Conservation (phyloP, 176 grass and related monocot species). For the maize (Zea mays) region Zm-B73-REFERENCE-NAM-5.0 NC_050105.1:4195001-4195500, state of each 20-base stretch:
- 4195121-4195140: background rate
- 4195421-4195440: slow-evolving; percentile 36
- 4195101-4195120: background rate
- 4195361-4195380: background rate
- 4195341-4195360: background rate
- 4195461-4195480: slow-evolving; percentile 47
- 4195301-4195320: background rate
- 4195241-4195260: background rate
- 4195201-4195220: background rate
- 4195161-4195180: background rate
- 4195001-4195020: background rate
- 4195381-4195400: slow-evolving; percentile 7
- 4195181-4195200: background rate
- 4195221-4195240: background rate
- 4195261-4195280: background rate
- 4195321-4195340: background rate
- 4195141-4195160: background rate
- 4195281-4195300: background rate
- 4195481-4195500: slow-evolving; percentile 65
- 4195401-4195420: background rate
- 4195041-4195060: background rate
- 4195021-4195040: background rate
- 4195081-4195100: background rate
- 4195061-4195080: background rate
- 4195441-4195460: slow-evolving; percentile 65